phyloP scores from a whole-genome alignment of 2,329 filamentous ascomycete species.

The Onygenales sp. region DNA sequence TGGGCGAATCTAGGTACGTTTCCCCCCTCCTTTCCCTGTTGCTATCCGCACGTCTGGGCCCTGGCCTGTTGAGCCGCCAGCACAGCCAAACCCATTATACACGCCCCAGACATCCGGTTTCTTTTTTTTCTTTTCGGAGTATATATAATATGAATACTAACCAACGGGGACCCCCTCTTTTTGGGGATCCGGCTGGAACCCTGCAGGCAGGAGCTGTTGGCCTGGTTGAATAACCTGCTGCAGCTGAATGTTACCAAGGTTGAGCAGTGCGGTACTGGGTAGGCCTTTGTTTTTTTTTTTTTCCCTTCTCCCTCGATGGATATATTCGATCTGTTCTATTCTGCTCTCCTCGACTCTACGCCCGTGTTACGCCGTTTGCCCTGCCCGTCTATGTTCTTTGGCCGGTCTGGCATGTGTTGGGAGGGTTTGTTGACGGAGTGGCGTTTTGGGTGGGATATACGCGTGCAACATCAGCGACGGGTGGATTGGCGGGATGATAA shows the following conservation, averaged over 20 bases:
- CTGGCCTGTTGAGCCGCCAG: too few species aligned
- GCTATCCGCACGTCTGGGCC: too few species aligned
- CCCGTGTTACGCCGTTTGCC: neutral
- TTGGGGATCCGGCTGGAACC: constrained; percentile 6
- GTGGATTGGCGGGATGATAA: neutral
- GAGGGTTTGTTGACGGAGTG: too few species aligned
- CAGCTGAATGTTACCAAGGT: constrained; percentile 98
- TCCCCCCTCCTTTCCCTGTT: neutral
- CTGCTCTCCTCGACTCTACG: neutral
- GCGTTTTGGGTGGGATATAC: too few species aligned
- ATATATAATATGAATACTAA: too few species aligned
- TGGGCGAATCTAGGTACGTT: constrained; percentile 56
- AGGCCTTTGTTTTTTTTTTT: constrained; percentile 24
- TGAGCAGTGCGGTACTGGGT: constrained; percentile 98
- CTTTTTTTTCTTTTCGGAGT: too few species aligned
- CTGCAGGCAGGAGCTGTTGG: constrained; percentile 82
- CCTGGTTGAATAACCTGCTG: constrained; percentile 95
- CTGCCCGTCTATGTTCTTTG: too few species aligned
- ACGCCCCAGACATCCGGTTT: too few species aligned
- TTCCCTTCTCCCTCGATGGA: neutral
- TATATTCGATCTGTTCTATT: neutral
- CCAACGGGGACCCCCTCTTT: constrained; percentile 10
- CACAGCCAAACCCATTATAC: too few species aligned
- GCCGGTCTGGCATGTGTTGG: too few species aligned
- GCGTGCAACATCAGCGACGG: too few species aligned